A percentile compares a stretch with the other conserved stretches of the same genome.
These are phyloP conservation scores for Hylodesmum podocarpum DNA, from an alignment of 306 rosid species.

Conservation along the genomic window DNA sequence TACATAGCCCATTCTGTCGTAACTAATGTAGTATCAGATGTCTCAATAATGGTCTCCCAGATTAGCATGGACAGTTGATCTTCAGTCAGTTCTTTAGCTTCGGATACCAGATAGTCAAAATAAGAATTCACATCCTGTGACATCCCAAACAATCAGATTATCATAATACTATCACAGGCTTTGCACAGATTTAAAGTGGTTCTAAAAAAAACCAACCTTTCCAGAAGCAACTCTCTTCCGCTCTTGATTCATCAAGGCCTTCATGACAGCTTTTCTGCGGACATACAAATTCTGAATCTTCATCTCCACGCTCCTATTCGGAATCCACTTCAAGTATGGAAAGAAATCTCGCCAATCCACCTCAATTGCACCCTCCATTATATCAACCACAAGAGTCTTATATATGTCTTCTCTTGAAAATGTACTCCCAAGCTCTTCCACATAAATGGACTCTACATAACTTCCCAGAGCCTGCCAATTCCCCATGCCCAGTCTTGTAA, in stretches of 20 bases:
- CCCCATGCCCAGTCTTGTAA: background rate
- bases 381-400: slow-evolving; percentile 64
- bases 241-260: slow-evolving; percentile 59
- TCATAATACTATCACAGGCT: background rate
- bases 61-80: slow-evolving; percentile 65
- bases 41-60: slow-evolving; percentile 85
- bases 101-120: slow-evolving; percentile 61
- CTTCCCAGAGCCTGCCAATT: slow-evolving; percentile 69
- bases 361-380: slow-evolving; percentile 91
- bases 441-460: slow-evolving; percentile 57
- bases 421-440: slow-evolving; percentile 58
- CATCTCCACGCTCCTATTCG: slow-evolving; percentile 59
- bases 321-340: slow-evolving; percentile 92
- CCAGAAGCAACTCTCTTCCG: slow-evolving; percentile 75
- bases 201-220: slow-evolving; percentile 40
- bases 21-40: slow-evolving; percentile 79
- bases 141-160: slow-evolving; percentile 28
- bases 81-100: slow-evolving; percentile 58
- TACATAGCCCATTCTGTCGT: slow-evolving; percentile 91
- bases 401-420: slow-evolving; percentile 59
- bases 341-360: slow-evolving; percentile 99
- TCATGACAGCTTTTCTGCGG: slow-evolving; percentile 58
- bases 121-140: slow-evolving; percentile 65
- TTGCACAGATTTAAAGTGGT: background rate
- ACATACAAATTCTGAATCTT: slow-evolving; percentile 41